Evolutionary conservation across 768 basidiomycete species (phyloP).

Genomic region (Russula sp.): DNA sequence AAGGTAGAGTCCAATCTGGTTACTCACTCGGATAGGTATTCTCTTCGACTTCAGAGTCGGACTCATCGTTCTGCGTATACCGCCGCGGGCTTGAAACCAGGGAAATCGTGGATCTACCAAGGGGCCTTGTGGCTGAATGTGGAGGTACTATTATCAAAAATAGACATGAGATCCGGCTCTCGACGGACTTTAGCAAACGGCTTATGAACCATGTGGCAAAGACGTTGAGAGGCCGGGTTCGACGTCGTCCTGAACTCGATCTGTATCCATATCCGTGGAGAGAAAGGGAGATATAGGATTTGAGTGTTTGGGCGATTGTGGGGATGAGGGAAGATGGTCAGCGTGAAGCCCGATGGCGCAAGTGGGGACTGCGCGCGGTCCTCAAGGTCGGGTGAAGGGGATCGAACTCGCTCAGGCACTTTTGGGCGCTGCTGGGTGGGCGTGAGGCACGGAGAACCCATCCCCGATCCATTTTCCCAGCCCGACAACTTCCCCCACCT

Average conservation of each 20-base stretch:
- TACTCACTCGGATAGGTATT: neutral
- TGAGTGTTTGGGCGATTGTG: neutral
- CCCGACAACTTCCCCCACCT: no score
- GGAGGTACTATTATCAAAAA: neutral
- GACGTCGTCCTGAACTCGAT: neutral
- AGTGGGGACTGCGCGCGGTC: neutral
- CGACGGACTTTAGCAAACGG: neutral
- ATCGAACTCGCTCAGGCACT: neutral
- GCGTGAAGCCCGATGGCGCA: neutral
- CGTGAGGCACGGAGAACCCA: no score
- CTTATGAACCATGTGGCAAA: neutral
- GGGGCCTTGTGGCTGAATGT: neutral
- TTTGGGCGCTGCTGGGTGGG: no score
- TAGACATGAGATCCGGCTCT: neutral
- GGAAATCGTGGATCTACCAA: neutral
- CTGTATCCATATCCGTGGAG: neutral
- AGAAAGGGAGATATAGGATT: no score
- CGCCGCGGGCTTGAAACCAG: neutral
- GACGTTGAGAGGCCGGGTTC: constrained; percentile 1
- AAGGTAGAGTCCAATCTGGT: neutral
- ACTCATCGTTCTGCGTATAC: neutral
- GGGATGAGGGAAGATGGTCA: no score
- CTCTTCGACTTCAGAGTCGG: neutral
- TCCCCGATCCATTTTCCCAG: no score
- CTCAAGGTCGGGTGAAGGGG: neutral